phyloP scores from a whole-genome alignment of 345 rosid genomes.

The Raphanus sativus region DNA sequence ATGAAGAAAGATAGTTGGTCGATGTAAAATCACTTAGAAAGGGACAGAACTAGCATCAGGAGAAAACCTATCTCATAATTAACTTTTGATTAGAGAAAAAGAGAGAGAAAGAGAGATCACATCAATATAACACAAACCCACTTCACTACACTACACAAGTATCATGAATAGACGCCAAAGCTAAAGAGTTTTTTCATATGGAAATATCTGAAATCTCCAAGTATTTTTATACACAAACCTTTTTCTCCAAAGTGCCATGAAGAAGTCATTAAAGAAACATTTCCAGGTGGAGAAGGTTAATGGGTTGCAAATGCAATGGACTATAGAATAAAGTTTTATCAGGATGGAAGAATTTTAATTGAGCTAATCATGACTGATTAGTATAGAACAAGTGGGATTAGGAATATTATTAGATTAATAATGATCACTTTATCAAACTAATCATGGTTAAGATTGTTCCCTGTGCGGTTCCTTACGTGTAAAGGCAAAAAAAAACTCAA shows the following conservation, averaged over 20 bases:
- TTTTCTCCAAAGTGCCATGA: constrained; percentile 29
- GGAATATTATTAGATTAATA: constrained; percentile 20
- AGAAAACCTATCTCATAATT: constrained; percentile 20
- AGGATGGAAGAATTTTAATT: constrained; percentile 24
- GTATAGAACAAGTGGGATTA: constrained; percentile 38
- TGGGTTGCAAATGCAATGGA: constrained; percentile 37
- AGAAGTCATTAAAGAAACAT: constrained; percentile 40
- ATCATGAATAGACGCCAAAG: neutral
- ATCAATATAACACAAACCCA: constrained; percentile 32
- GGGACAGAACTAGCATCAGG: constrained; percentile 36
- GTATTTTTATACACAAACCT: constrained; percentile 36
- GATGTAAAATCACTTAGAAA: constrained; percentile 39
- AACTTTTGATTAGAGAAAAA: constrained; percentile 13
- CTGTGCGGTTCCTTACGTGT: constrained; percentile 37
- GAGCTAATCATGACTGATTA: constrained; percentile 35
- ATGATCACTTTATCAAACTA: constrained; percentile 29
- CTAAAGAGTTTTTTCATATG: neutral
- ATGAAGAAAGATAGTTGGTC: constrained; percentile 35
- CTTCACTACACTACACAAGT: constrained; percentile 28
- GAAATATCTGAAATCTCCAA: constrained; percentile 2
- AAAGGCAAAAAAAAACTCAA: constrained; percentile 34
- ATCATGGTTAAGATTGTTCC: constrained; percentile 42
- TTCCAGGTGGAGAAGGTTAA: constrained; percentile 37
- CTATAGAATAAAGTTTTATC: constrained; percentile 17
- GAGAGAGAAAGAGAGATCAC: constrained; percentile 16